Evolutionary conservation across 768 basidiomycete species (phyloP).

Genomic region (Hericium rajendrae): DNA sequence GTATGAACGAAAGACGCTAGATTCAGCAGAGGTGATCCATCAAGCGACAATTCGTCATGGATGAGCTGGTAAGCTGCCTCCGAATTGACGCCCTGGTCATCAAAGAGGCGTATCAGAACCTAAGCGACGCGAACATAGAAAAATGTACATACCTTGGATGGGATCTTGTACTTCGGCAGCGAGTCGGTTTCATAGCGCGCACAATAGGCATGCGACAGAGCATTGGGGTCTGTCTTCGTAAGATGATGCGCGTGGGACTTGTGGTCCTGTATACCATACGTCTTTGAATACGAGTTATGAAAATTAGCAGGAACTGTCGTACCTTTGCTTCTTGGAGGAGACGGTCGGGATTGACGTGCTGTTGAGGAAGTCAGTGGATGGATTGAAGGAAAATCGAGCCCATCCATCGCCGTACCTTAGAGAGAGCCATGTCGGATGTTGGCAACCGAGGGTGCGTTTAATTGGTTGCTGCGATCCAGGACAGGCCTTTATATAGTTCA

Average conservation of each 20-base stretch:
- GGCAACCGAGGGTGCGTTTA: neutral
- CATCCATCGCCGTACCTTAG: constrained; percentile 3
- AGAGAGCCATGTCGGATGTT: constrained; percentile 10
- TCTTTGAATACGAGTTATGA: neutral
- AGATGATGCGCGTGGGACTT: constrained; percentile 23
- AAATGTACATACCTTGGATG: constrained; percentile 33
- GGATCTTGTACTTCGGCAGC: constrained; percentile 60
- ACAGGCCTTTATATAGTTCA: constrained; percentile 1
- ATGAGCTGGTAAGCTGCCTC: constrained; percentile 47
- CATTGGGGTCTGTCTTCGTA: constrained; percentile 25
- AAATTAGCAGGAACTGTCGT: neutral
- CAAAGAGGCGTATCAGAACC: neutral
- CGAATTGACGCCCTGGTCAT: constrained; percentile 39
- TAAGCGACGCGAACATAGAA: neutral
- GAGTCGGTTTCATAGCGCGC: constrained; percentile 58
- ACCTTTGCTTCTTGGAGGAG: constrained; percentile 7
- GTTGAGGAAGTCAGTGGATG: too few relatives aligned
- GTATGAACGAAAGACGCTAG: constrained; percentile 63
- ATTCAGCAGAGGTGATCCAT: constrained; percentile 49
- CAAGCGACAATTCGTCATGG: constrained; percentile 54
- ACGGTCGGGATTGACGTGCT: constrained; percentile 12
- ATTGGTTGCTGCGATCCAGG: too few relatives aligned
- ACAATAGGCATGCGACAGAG: constrained; percentile 40
- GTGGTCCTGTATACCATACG: constrained; percentile 31
- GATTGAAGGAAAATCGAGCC: neutral